Conservation (phyloP, 2,329 filamentous ascomycete species). For the Fusarium annulatum region DNA sequence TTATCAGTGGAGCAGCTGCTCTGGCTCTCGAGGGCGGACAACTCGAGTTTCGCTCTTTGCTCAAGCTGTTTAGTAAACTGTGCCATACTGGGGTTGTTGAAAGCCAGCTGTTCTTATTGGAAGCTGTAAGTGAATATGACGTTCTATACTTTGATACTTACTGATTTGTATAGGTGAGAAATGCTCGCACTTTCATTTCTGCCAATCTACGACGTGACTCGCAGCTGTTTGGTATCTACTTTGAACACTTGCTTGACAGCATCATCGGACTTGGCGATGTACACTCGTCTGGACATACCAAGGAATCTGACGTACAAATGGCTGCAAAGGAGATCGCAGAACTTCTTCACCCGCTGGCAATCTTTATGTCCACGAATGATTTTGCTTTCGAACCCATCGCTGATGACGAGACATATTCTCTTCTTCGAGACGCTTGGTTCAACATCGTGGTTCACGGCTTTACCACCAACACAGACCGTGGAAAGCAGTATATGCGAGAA, state of each 20-base stretch:
- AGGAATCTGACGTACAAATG: conserved; percentile 82
- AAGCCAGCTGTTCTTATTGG: conserved; percentile 73
- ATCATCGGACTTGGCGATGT: conserved; percentile 92
- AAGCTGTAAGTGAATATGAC: conserved; percentile 69
- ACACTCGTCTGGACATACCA: conserved; percentile 77
- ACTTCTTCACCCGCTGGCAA: conserved; percentile 85
- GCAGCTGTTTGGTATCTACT: conserved; percentile 83
- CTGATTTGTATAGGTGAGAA: conserved; percentile 67
- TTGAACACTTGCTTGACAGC: conserved; percentile 84
- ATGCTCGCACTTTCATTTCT: conserved; percentile 83
- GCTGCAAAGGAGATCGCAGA: conserved; percentile 89
- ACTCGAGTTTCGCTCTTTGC: conserved; percentile 84
- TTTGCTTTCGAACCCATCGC: conserved; percentile 60
- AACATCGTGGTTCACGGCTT: conserved; percentile 97
- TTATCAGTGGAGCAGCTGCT: conserved; percentile 83
- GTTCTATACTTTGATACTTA: background rate
- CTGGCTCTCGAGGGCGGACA: conserved; percentile 82
- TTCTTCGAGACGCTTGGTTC: conserved; percentile 95
- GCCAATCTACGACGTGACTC: conserved; percentile 74
- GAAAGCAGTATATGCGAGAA: conserved; percentile 78
- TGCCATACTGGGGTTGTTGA: conserved; percentile 78
- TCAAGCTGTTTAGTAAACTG: conserved; percentile 84
- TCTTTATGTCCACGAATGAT: conserved; percentile 78
- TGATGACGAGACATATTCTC: conserved; percentile 76
- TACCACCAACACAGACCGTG: conserved; percentile 76